Evolutionary conservation across 306 rosid species (phyloP), one percentile per base, ranked within the genome.

Genomic region (Abrus pulchellus): DNA sequence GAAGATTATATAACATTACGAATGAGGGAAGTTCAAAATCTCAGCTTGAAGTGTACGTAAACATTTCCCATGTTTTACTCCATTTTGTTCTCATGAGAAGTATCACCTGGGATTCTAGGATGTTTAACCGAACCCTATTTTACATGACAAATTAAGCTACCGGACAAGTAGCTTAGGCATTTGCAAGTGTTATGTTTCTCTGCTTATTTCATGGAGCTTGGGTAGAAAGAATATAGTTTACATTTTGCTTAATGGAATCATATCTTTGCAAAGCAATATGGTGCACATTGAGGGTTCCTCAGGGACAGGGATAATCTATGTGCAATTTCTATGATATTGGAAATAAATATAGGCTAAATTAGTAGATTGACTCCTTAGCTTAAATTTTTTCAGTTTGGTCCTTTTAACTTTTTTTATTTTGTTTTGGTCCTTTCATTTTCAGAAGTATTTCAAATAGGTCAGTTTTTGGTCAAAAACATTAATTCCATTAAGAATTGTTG

Each of bases 41-140:
- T 34, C 83, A 63, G 9, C 59, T 65, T 30, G 89, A 86, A 90
- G 96, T 93, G 97, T 95, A 93, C 9, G 94, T 76, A 62, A 59
- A 81, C 74, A 54, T 64, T 77, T 78, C n/a, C 45, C 61, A 20
- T 20, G 0, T 80, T 64, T 68, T 62, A 33, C 62, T 34, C 68
- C 49, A 6, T 72, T 28, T 43, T 43, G 66, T 73, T 62, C 44
- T 33, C 68, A n/a, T 48, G 29, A 27, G 36, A 20, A 9, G 49
- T 44, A 55, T 48, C 45, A 45, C 69, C 7, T 20, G n/a, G 6
- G 72, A 43, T 7, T 43, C 7, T 34, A 13, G 13, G 62, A 69
- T 61, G 43, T 20, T 20, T 20, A 20, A 50, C 32, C 53, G 29
- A 75, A 75, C 49, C 50, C 33, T 7, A 41, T 4, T 71, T 27